Percentiles rank a stretch among this genome's conserved stretches.
phyloP scores from a whole-genome alignment of 2,329 filamentous ascomycete species.

The Ilyonectria mors-panacis region DNA sequence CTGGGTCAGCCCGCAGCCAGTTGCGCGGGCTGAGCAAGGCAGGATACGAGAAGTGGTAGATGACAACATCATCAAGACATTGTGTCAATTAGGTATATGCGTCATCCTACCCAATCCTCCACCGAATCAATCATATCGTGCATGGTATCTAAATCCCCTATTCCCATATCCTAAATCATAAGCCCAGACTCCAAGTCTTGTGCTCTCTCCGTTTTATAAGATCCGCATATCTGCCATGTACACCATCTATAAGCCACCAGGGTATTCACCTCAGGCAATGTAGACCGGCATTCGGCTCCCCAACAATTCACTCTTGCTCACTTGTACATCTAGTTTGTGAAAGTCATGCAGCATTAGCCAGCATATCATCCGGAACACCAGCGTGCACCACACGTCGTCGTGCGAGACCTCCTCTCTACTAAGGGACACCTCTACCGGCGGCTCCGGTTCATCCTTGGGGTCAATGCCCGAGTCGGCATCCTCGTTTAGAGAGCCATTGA shows the following conservation, averaged over 20 bases:
- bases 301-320: constrained; percentile 67
- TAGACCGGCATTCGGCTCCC: constrained; percentile 71
- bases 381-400: constrained; percentile 67
- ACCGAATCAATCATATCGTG: background rate
- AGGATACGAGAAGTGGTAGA: no score
- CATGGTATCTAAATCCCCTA: background rate
- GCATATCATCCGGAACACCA: constrained; percentile 71
- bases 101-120: background rate
- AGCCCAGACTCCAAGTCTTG: background rate
- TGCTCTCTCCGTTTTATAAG: background rate
- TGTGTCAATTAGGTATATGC: background rate
- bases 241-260: background rate
- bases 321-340: constrained; percentile 67
- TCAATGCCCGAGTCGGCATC: constrained; percentile 29
- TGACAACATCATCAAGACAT: background rate
- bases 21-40: no score
- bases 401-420: constrained; percentile 48
- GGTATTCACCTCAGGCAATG: constrained; percentile 55
- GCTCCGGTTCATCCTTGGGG: constrained; percentile 31
- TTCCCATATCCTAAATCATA: background rate
- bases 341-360: constrained; percentile 73
- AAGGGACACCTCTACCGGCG: constrained; percentile 33
- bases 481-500: constrained; percentile 4
- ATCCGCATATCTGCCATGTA: background rate
- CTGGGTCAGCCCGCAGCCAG: no score